These are phyloP conservation scores for Trichoderma citrinoviride DNA, from an alignment of 2,329 filamentous ascomycete genomes.

Conservation along the genomic window DNA sequence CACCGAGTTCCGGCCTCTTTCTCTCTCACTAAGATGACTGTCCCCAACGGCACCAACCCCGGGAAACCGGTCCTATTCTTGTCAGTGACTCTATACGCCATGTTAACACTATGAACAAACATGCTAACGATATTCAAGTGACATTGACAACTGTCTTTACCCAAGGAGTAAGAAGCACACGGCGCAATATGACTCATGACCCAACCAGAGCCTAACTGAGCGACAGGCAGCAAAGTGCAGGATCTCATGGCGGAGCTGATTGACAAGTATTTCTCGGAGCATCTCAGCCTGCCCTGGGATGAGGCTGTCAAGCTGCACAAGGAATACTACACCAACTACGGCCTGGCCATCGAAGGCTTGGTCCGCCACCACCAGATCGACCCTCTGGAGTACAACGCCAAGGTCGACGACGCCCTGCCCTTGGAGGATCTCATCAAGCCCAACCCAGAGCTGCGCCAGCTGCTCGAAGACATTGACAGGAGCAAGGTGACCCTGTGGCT, in stretches of 20 bases:
- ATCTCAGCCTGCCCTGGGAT: conserved; percentile 69
- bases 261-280: conserved; percentile 58
- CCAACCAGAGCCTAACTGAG: conserved; percentile 7
- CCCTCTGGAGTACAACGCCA: conserved; percentile 86
- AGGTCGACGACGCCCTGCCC: conserved; percentile 92
- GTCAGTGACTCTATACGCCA: conserved; percentile 29
- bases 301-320: conserved; percentile 85
- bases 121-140: conserved; percentile 55
- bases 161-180: conserved; percentile 65
- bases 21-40: conserved; percentile 30
- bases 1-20: neutral
- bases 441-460: conserved; percentile 66
- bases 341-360: conserved; percentile 93
- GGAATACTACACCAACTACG: conserved; percentile 94
- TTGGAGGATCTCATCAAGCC: conserved; percentile 81
- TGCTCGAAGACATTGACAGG: conserved; percentile 80
- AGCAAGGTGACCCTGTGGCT: conserved; percentile 87
- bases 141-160: conserved; percentile 98
- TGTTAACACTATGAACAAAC: neutral
- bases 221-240: conserved; percentile 70
- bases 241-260: conserved; percentile 87
- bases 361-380: conserved; percentile 94
- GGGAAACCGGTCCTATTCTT: conserved; percentile 46
- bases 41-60: conserved; percentile 35
- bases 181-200: neutral